Evolutionary conservation across 2,329 filamentous ascomycete genomes (phyloP).

Genomic region (Aspergillus fischeri): DNA sequence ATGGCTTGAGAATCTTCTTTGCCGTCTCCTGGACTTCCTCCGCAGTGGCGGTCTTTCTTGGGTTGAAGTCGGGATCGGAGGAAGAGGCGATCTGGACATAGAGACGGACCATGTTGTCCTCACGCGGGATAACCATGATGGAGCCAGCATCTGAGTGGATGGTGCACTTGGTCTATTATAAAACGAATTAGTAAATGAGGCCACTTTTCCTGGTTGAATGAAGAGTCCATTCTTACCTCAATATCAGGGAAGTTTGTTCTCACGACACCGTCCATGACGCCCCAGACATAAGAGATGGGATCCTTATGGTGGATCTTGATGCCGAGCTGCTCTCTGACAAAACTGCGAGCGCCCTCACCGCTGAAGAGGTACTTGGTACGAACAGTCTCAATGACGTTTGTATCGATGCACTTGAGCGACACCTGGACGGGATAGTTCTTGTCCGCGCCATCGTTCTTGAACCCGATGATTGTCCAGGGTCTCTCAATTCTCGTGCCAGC

Average conservation of each 20-base stretch:
- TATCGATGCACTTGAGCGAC: slow-evolving; percentile 70
- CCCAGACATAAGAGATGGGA: slow-evolving; percentile 61
- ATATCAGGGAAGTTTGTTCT: slow-evolving; percentile 61
- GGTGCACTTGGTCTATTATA: slow-evolving; percentile 59
- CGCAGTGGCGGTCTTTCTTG: slow-evolving; percentile 56
- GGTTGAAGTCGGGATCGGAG: slow-evolving; percentile 58
- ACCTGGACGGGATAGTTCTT: slow-evolving; percentile 77
- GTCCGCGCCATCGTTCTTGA: slow-evolving; percentile 57
- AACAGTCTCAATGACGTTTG: slow-evolving; percentile 62
- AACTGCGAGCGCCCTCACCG: slow-evolving; percentile 59
- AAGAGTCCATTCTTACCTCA: slow-evolving; percentile 40
- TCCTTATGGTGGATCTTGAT: slow-evolving; percentile 64
- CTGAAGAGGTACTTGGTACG: slow-evolving; percentile 61
- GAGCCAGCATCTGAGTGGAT: slow-evolving; percentile 61
- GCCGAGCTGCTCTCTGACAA: slow-evolving; percentile 59
- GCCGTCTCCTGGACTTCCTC: slow-evolving; percentile 57
- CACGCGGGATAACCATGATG: slow-evolving; percentile 58
- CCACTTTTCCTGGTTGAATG: not conserved
- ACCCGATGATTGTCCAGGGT: slow-evolving; percentile 60
- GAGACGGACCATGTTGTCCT: slow-evolving; percentile 48
- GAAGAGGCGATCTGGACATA: slow-evolving; percentile 60
- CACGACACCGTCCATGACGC: slow-evolving; percentile 64
- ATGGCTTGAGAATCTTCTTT: slow-evolving; percentile 57
- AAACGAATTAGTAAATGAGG: slow-evolving; percentile 1
- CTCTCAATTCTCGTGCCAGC: slow-evolving; percentile 53